Base-by-base conservation (phyloP, 176 grass and related monocot genomes). In the Guadua angustifolia region DNA sequence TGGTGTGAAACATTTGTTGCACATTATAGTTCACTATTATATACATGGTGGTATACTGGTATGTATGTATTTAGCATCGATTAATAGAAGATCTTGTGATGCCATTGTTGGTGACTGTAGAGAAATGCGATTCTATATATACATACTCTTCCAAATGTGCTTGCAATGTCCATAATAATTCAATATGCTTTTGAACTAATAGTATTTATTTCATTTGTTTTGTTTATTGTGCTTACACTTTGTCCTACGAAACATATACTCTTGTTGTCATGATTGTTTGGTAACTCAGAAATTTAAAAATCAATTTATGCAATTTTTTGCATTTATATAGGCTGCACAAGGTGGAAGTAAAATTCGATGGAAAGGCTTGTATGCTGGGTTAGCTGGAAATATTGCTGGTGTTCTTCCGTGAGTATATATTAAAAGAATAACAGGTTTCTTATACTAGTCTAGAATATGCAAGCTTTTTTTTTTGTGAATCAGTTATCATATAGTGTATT, bases 371-470 rank as follows among this genome's bases (percentile, higher is more conserved):
- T 85, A 78, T 44, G 40, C 73, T 77, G 83, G 83, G 26, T 85
- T 85, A 42, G 83, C 62, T 77, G 83, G 83, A 59, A 85, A 85
- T 55, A 63, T 85, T 77, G 83, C 63, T 33, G 83, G 83, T 22
- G 83, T 78, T 22, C 66, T 85, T 15, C 83, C 83, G 83, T 85
- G 18, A 78, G 73, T 68, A 59, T 53, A 52, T 52, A 52, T 2
- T 15, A 14, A 73, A 73, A 73, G 14, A 73, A 52, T 35, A 29
- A 33, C 8, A 33, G 0, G 14, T 33, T 73, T 73, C 40, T 52
- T 51, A 15, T 73, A 15, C 13, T 51, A 49, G 15, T 32, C 6
- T 26, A 52, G 24, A 73, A 73, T 39, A 18, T 67, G 5, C 7
- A 58, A 57, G 7, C 56, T 22, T 22, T 58, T 4, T 9, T 39